Percentiles rank a stretch among this genome's conserved stretches.
Conservation (phyloP, 805 yeast genomes). For the Yarrowia osloensis region DNA sequence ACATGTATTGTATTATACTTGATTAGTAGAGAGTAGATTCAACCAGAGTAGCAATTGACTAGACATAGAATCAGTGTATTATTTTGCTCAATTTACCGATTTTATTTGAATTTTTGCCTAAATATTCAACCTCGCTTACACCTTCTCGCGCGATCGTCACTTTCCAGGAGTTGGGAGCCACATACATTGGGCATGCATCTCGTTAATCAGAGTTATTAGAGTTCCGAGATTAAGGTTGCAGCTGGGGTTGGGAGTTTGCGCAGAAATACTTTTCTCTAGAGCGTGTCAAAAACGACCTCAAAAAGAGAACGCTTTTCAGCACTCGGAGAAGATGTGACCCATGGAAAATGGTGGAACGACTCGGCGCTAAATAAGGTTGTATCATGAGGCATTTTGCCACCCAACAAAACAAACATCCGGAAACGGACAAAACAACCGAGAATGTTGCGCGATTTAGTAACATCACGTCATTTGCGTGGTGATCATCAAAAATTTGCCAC, state of each 20-base stretch:
- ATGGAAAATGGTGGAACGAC: background rate
- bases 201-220: slow-evolving; percentile 5
- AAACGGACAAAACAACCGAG: background rate
- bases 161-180: background rate
- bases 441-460: background rate
- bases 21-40: background rate
- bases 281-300: background rate
- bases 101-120: background rate
- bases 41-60: background rate
- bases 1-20: background rate
- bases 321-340: background rate
- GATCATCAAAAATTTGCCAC: too few species aligned
- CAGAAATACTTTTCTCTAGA: background rate
- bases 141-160: background rate
- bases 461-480: background rate
- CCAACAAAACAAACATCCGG: background rate
- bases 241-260: slow-evolving; percentile 6
- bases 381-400: background rate
- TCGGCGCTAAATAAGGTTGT: background rate
- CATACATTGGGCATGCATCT: background rate
- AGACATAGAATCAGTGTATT: too few species aligned
- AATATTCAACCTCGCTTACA: background rate
- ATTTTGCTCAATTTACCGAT: background rate
- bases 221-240: background rate
- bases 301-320: slow-evolving; percentile 6